phyloP scores from a whole-genome alignment of 441 rosid species.

The Eruca vesicaria region DNA sequence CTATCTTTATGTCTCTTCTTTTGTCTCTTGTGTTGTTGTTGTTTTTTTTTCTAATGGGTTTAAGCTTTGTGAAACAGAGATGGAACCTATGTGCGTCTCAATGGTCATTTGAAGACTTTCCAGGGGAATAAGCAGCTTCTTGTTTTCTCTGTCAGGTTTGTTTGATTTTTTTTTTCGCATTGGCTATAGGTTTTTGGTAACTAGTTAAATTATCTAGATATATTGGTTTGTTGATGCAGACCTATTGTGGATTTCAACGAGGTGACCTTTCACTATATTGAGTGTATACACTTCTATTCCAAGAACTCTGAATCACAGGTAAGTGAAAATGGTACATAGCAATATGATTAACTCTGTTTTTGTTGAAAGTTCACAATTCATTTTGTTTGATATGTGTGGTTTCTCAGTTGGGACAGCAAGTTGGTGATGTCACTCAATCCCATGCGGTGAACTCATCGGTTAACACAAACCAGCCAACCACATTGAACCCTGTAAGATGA shows the following conservation, averaged over 20 bases:
- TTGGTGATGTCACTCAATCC: slow-evolving; percentile 39
- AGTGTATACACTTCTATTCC: slow-evolving; percentile 68
- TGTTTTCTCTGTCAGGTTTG: slow-evolving; percentile 83
- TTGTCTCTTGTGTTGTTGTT: background rate
- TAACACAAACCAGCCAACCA: slow-evolving; percentile 40
- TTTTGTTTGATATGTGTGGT: slow-evolving; percentile 6
- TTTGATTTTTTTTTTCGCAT: background rate
- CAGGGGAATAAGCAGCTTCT: slow-evolving; percentile 65
- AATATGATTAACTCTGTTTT: background rate
- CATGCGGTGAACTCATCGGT: slow-evolving; percentile 38
- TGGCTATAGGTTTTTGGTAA: background rate
- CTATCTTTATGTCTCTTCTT: background rate
- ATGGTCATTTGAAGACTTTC: slow-evolving; percentile 74
- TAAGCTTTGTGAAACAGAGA: slow-evolving; percentile 45
- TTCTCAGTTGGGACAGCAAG: slow-evolving; percentile 37
- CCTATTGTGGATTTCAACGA: slow-evolving; percentile 75
- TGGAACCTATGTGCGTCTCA: slow-evolving; percentile 70
- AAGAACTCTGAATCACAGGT: slow-evolving; percentile 70
- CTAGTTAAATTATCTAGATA: background rate
- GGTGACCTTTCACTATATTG: slow-evolving; percentile 82
- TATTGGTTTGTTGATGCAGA: slow-evolving; percentile 41
- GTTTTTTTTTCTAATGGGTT: slow-evolving; percentile 16
- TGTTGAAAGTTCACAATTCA: background rate
- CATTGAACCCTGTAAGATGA: slow-evolving; percentile 47
- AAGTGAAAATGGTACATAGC: slow-evolving; percentile 2